Evolutionary conservation across 306 rosid species (phyloP).

Genomic region (Inga leiocalycina): DNA sequence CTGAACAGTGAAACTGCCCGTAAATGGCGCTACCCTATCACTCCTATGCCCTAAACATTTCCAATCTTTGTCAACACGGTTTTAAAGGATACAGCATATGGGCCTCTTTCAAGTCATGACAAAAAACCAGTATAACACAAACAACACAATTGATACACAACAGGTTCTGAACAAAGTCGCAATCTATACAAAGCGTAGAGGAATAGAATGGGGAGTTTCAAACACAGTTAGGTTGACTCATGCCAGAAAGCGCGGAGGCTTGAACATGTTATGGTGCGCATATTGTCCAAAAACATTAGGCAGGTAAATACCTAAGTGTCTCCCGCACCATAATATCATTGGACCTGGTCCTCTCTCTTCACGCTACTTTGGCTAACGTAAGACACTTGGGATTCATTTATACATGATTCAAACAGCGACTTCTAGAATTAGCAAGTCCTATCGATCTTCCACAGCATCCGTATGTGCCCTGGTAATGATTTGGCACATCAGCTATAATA

Average conservation of each 20-base stretch:
- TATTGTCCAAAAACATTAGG: conserved; percentile 49
- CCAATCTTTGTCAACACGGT: neutral
- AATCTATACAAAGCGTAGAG: neutral
- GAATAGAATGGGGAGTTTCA: neutral
- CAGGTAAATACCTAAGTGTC: conserved; percentile 32
- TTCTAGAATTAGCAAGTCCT: conserved; percentile 13
- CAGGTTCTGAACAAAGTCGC: neutral
- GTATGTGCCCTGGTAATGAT: conserved; percentile 19
- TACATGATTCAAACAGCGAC: neutral
- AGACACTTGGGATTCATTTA: neutral
- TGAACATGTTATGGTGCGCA: neutral
- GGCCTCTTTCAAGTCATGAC: neutral
- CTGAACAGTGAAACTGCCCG: conserved; percentile 33
- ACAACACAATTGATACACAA: neutral
- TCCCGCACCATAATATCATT: conserved; percentile 37
- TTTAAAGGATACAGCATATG: neutral
- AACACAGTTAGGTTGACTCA: conserved; percentile 18
- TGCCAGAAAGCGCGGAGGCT: conserved; percentile 34
- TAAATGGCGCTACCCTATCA: conserved; percentile 34
- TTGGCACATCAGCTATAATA: conserved; percentile 22
- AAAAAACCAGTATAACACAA: neutral
- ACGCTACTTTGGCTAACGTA: conserved; percentile 15
- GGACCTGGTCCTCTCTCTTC: conserved; percentile 24
- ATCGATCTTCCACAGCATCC: neutral
- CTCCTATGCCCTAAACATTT: conserved; percentile 1